Percentiles rank a stretch among this genome's conserved stretches.
Conservation (phyloP, 345 rosid genomes). For the Cardamine chenopodiifolia region DNA sequence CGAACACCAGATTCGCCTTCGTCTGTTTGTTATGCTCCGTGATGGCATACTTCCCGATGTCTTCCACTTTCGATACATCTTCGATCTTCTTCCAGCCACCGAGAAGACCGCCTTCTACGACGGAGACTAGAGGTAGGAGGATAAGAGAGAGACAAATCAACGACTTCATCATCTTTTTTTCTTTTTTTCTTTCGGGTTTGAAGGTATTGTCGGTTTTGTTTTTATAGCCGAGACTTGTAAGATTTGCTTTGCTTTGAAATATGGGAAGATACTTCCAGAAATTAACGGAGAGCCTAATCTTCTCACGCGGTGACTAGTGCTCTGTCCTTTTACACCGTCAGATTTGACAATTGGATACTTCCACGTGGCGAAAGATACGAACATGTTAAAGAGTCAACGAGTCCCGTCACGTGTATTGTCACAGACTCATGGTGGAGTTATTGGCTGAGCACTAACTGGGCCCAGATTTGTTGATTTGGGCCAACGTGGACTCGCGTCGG, state of each 20-base stretch:
- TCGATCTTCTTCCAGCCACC: constrained; percentile 55
- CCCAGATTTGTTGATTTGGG: not conserved
- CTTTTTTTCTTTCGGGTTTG: not conserved
- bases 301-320: constrained; percentile 25
- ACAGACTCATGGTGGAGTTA: constrained; percentile 4
- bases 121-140: constrained; percentile 32
- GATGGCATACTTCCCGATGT: constrained; percentile 47
- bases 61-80: constrained; percentile 42
- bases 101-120: constrained; percentile 4
- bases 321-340: constrained; percentile 25
- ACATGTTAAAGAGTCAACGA: constrained; percentile 15
- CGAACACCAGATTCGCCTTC: constrained; percentile 33
- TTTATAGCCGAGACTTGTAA: constrained; percentile 7
- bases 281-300: constrained; percentile 26
- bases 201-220: not conserved
- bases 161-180: constrained; percentile 22
- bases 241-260: constrained; percentile 4
- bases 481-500: constrained; percentile 26
- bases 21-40: constrained; percentile 48
- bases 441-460: constrained; percentile 23
- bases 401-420: constrained; percentile 38
- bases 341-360: constrained; percentile 29
- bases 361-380: constrained; percentile 7
- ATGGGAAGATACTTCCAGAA: constrained; percentile 30
- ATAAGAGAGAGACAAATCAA: constrained; percentile 33